These are phyloP conservation scores for Chalaropsis ovoidea DNA, from an alignment of 2,329 filamentous ascomycete species.

Conservation along the genomic window DNA sequence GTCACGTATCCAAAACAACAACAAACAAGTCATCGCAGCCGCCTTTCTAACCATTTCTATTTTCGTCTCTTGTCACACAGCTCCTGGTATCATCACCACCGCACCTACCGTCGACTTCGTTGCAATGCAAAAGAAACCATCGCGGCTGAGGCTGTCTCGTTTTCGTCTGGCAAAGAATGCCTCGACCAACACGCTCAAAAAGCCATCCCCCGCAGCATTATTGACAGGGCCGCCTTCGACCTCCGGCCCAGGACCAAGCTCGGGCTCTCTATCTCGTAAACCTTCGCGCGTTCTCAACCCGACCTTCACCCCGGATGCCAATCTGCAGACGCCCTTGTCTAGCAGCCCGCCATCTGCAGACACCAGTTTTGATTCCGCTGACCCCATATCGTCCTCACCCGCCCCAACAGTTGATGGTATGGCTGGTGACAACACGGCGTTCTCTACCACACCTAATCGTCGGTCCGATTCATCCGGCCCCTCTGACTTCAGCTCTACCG, in stretches of 20 bases:
- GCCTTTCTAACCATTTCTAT: neutral
- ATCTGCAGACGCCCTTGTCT: slow-evolving; percentile 18
- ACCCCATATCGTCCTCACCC: slow-evolving; percentile 14
- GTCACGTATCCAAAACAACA: neutral
- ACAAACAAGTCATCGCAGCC: neutral
- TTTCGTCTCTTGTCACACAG: slow-evolving; percentile 33
- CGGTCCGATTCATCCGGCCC: slow-evolving; percentile 56
- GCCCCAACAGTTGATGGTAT: slow-evolving; percentile 9
- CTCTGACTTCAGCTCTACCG: slow-evolving; percentile 72
- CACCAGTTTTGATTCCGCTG: slow-evolving; percentile 16
- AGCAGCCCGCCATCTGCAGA: slow-evolving; percentile 10
- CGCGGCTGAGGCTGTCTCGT: slow-evolving; percentile 45
- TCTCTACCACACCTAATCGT: slow-evolving; percentile 18
- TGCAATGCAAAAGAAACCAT: slow-evolving; percentile 44
- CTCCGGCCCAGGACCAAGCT: slow-evolving; percentile 20
- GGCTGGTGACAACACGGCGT: slow-evolving; percentile 44
- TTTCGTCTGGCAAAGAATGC: slow-evolving; percentile 45
- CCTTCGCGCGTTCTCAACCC: slow-evolving; percentile 21
- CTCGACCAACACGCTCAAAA: slow-evolving; percentile 5
- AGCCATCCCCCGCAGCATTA: neutral
- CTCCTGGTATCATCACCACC: slow-evolving; percentile 77
- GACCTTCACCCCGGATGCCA: slow-evolving; percentile 14
- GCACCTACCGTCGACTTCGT: slow-evolving; percentile 64
- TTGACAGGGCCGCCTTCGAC: neutral
- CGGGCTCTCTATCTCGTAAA: slow-evolving; percentile 19